A percentile compares a stretch with the other conserved stretches of the same genome.
Conservation (phyloP, 192 early-diverging fungal species). For the Chytriomyces hyalinus region DNA sequence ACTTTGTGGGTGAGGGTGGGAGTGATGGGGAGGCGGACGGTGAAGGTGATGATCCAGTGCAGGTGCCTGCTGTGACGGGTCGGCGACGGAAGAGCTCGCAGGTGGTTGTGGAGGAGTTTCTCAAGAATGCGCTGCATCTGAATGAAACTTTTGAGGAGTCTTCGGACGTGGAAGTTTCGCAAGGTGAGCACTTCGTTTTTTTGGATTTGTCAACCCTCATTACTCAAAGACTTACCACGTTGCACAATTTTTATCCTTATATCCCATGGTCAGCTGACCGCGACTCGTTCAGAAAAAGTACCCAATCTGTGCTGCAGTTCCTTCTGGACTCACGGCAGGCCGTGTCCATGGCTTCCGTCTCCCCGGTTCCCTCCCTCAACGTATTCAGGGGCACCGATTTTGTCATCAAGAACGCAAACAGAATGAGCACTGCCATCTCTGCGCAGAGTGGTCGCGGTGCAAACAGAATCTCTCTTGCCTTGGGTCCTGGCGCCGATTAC, state of each 20-base stretch:
- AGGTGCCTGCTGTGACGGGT: neutral
- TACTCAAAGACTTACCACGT: neutral
- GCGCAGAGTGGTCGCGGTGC: neutral
- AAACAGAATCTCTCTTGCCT: constrained; percentile 7
- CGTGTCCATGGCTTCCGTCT: constrained; percentile 6
- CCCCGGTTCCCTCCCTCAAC: constrained; percentile 8
- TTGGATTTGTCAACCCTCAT: neutral
- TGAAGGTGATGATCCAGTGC: neutral
- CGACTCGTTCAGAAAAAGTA: constrained; percentile 19
- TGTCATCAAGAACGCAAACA: constrained; percentile 19
- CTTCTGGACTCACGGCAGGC: constrained; percentile 20
- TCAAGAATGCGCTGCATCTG: neutral
- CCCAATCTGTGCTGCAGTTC: constrained; percentile 29
- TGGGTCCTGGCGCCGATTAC: neutral
- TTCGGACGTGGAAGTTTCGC: neutral
- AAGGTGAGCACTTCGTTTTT: neutral
- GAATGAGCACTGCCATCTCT: constrained; percentile 30
- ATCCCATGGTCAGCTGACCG: constrained; percentile 5
- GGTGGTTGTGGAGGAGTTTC: constrained; percentile 10
- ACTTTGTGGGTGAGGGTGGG: neutral
- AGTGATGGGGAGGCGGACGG: no score
- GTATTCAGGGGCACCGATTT: constrained; percentile 22
- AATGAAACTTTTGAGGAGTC: neutral
- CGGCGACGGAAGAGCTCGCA: neutral
- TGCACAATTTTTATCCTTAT: no score